phyloP scores from a whole-genome alignment of 306 rosid genomes.

The Acacia acuminata region DNA sequence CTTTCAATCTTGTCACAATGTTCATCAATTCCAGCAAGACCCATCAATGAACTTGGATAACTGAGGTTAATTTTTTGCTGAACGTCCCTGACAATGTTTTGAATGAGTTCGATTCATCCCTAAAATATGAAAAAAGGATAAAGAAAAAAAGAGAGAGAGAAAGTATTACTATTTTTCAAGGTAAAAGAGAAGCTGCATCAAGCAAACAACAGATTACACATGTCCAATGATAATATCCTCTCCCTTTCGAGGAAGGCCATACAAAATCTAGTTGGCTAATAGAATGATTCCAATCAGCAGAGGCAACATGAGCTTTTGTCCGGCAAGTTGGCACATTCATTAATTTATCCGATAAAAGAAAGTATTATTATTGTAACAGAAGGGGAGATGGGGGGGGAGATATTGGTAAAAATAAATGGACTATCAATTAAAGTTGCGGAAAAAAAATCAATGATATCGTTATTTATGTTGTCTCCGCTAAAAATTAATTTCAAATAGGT shows the following conservation, averaged over 20 bases:
- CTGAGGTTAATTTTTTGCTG: neutral
- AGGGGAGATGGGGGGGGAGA: too few species aligned
- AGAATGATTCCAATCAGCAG: neutral
- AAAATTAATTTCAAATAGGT: neutral
- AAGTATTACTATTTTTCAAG: neutral
- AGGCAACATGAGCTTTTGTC: neutral
- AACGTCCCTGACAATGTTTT: conserved; percentile 7
- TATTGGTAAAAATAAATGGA: neutral
- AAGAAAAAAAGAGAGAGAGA: neutral
- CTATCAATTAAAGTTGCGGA: neutral
- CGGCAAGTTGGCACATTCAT: neutral
- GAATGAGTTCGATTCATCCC: conserved; percentile 2
- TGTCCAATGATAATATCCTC: neutral
- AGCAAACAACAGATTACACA: neutral
- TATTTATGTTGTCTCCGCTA: neutral
- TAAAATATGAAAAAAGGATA: neutral
- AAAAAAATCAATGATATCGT: neutral
- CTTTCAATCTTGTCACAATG: neutral
- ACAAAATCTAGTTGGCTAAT: neutral
- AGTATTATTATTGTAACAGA: neutral
- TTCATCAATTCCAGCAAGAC: conserved; percentile 17
- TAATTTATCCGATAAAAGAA: neutral
- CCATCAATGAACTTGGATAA: neutral
- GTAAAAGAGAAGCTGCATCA: neutral
- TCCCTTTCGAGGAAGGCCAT: neutral